Evolutionary conservation across 148 eudicot genomes (phyloP).

Genomic region (Rhododendron ferrugineum): DNA sequence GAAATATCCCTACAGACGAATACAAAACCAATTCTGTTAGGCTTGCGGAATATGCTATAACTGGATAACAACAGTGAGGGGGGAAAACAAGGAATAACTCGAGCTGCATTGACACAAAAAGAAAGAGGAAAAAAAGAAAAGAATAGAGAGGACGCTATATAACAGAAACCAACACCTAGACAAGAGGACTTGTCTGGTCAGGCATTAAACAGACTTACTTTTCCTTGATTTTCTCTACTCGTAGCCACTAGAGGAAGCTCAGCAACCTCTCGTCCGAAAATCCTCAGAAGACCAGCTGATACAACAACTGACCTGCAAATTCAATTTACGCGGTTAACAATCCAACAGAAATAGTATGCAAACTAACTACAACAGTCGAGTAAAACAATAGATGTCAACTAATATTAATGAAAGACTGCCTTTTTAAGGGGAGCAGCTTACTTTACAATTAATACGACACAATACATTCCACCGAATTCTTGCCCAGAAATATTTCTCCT

Average conservation of each 20-base stretch:
- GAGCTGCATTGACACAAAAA: neutral
- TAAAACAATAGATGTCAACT: neutral
- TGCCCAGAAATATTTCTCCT: constrained; percentile 98
- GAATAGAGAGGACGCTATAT: neutral
- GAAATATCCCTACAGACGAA: constrained; percentile 64
- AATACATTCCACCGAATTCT: constrained; percentile 95
- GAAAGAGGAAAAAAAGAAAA: neutral
- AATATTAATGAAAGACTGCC: neutral
- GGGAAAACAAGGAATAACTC: neutral
- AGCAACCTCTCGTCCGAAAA: constrained; percentile 83
- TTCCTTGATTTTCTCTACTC: constrained; percentile 81
- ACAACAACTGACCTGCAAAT: constrained; percentile 68
- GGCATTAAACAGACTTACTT: constrained; percentile 33
- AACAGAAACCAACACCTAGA: neutral
- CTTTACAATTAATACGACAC: constrained; percentile 74
- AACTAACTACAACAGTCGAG: neutral
- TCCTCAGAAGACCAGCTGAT: constrained; percentile 86
- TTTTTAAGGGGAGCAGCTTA: constrained; percentile 26
- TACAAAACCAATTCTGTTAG: neutral
- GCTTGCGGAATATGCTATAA: neutral
- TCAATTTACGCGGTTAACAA: neutral
- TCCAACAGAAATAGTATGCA: neutral
- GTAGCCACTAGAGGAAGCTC: constrained; percentile 99
- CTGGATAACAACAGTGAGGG: neutral
- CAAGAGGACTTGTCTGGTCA: neutral